Evolutionary conservation across 2,329 filamentous ascomycete species (phyloP), one percentile per base, ranked within the genome.

Genomic region (Escovopsis sp.): DNA sequence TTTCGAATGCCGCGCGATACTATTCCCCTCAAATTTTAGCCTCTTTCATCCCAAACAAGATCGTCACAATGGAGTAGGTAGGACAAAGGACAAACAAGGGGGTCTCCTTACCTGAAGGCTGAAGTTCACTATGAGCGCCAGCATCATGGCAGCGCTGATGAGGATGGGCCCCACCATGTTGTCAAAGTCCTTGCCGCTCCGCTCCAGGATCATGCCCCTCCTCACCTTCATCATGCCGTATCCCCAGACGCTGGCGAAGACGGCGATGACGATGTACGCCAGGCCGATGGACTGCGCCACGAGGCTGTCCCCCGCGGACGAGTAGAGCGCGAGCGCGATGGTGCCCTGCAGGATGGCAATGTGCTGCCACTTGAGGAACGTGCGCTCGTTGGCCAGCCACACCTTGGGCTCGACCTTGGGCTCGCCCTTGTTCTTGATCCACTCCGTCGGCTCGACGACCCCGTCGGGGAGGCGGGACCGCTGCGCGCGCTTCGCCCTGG

Each of bases 331-430:
- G 11, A 98, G 67, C 0, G 85, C 84, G 27, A 98, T 65, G 16
- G 81, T 79, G 32, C 87, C 88, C 20, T 98, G 77, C 12, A 98
- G 71, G 39, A 98, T 77, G 47, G 79, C 81, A 54, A 98, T 87
- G 60, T 96, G 88, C 67, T 96, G 85, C 91, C 91, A 98, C 62
- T 95, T 96, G 61, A 98, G 81, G 58, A 95, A 98, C 0, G 91
- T 98, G 47, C 91, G 81, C 65, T 98, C 89, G 62, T 98, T 98
- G 42, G 91, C 91, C 43, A 98, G 79, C 89, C 91, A 98, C 27
- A 98, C 89, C 64, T 98, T 98, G 47, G 86, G 87, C 65, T 98
- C 91, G 43, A 98, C 86, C 57, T 87, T 83, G 49, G 96, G 74
- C 31, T 87, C 84, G 3, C 91, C 89, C 30, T 82, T 75, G 62